These are phyloP conservation scores for Pisolithus orientalis DNA, from an alignment of 768 basidiomycete genomes.

Conservation along the genomic window DNA sequence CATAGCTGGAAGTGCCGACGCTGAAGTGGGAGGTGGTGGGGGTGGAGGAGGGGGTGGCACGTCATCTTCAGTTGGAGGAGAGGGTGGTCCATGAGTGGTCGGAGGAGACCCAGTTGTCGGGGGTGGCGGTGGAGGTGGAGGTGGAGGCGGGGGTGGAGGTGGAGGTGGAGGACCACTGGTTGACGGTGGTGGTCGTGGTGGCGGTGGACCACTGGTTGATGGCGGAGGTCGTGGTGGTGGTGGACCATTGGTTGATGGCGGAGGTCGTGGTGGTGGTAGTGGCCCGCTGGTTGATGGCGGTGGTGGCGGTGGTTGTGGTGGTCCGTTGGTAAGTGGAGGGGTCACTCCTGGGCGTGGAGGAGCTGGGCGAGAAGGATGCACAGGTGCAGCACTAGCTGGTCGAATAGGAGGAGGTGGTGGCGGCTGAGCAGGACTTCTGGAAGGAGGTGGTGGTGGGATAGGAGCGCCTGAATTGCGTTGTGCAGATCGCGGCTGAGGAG, in stretches of 20 bases:
- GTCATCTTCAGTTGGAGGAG: slow-evolving; percentile 24
- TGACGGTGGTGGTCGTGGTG: slow-evolving; percentile 26
- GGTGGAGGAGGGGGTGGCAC: slow-evolving; percentile 21
- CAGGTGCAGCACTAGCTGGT: slow-evolving; percentile 17
- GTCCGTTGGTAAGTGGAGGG: slow-evolving; percentile 22
- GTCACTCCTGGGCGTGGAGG: slow-evolving; percentile 25
- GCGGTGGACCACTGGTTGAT: slow-evolving; percentile 24
- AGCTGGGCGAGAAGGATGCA: slow-evolving; percentile 15
- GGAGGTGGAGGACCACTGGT: slow-evolving; percentile 23
- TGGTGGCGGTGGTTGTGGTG: slow-evolving; percentile 37
- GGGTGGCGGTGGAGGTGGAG: slow-evolving; percentile 26
- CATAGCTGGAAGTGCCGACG: slow-evolving; percentile 15
- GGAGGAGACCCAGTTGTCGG: slow-evolving; percentile 24
- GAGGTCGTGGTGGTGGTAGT: slow-evolving; percentile 28
- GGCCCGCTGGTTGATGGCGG: slow-evolving; percentile 19
- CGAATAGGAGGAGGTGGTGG: slow-evolving; percentile 32
- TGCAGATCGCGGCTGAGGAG: slow-evolving; percentile 36
- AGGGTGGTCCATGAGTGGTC: slow-evolving; percentile 3
- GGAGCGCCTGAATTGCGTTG: slow-evolving; percentile 25
- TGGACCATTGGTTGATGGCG: slow-evolving; percentile 27
- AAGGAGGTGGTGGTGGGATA: slow-evolving; percentile 22
- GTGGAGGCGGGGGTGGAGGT: slow-evolving; percentile 38
- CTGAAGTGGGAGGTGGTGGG: slow-evolving; percentile 35
- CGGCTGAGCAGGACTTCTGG: slow-evolving; percentile 15
- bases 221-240: slow-evolving; percentile 22